phyloP scores from a whole-genome alignment of 2,329 filamentous ascomycete genomes.

The Mycogone perniciosa region DNA sequence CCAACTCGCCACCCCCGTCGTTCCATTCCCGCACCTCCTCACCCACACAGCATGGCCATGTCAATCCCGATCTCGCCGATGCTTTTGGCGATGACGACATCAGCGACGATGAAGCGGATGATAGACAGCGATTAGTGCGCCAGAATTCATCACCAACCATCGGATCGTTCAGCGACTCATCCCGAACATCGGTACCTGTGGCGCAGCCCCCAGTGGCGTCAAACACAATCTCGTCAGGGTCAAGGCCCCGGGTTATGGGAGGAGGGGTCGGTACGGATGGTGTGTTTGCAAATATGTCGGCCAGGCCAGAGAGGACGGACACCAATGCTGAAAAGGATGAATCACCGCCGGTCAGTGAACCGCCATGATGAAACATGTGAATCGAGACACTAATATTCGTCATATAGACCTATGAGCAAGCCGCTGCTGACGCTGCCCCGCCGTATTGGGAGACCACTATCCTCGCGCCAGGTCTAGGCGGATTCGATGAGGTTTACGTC shows the following conservation, averaged over 20 bases:
- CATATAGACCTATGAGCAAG: conserved; percentile 88
- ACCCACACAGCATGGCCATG: conserved; percentile 37
- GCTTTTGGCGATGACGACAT: conserved; percentile 82
- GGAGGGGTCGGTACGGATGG: conserved; percentile 80
- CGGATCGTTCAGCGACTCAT: conserved; percentile 14
- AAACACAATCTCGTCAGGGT: conserved; percentile 27
- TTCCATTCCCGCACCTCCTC: conserved; percentile 78
- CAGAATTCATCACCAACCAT: conserved; percentile 40
- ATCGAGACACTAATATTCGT: conserved; percentile 28
- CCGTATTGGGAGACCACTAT: conserved; percentile 99
- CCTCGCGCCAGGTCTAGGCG: conserved; percentile 80
- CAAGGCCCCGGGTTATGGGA: conserved; percentile 52
- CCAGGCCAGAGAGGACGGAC: conserved; percentile 76
- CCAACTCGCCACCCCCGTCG: conserved; percentile 67
- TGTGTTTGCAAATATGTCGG: conserved; percentile 91
- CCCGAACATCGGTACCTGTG: background rate
- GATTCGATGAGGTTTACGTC: conserved; percentile 92
- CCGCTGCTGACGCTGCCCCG: conserved; percentile 88
- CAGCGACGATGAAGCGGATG: conserved; percentile 69
- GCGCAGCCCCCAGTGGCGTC: conserved; percentile 19
- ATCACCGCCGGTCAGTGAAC: conserved; percentile 72
- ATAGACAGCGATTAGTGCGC: conserved; percentile 80
- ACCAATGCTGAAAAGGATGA: conserved; percentile 67
- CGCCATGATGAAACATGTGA: background rate
- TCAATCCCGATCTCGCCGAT: conserved; percentile 80